phyloP scores from a whole-genome alignment of 352 stramenopile species.

The Elongisporangium undulatum region DNA sequence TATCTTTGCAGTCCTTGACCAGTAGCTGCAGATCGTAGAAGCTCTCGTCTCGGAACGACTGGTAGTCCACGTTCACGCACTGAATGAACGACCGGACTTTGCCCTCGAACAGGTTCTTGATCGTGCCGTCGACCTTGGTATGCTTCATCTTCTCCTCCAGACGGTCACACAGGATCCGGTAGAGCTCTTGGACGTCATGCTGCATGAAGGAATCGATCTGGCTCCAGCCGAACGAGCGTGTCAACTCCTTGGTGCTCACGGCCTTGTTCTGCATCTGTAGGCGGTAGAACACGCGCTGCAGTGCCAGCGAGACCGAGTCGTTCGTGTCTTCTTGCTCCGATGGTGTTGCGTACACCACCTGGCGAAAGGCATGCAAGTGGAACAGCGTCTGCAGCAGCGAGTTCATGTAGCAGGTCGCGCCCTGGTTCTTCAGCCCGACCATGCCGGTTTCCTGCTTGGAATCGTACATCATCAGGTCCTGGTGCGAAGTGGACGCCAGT shows the following conservation, averaged over 20 bases:
- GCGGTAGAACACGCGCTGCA: constrained; percentile 85
- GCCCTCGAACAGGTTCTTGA: constrained; percentile 88
- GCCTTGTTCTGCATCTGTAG: constrained; percentile 66
- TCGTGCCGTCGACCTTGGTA: constrained; percentile 72
- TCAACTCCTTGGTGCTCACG: constrained; percentile 92
- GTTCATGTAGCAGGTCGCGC: constrained; percentile 93
- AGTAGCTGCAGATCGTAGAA: constrained; percentile 93
- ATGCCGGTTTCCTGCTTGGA: constrained; percentile 83
- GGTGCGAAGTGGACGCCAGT: constrained; percentile 5
- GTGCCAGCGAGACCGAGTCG: constrained; percentile 74
- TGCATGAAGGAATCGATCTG: constrained; percentile 91
- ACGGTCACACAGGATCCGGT: constrained; percentile 89
- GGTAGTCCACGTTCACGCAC: constrained; percentile 89
- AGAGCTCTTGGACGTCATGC: constrained; percentile 91
- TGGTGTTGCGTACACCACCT: constrained; percentile 81
- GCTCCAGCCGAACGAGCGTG: constrained; percentile 91
- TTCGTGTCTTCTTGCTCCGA: constrained; percentile 77
- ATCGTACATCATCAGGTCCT: constrained; percentile 50
- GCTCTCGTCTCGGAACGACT: constrained; percentile 84
- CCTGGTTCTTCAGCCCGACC: constrained; percentile 88
- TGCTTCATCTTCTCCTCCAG: constrained; percentile 93
- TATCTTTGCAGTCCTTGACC: constrained; percentile 88
- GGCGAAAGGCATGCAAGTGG: constrained; percentile 81
- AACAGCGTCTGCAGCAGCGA: constrained; percentile 92
- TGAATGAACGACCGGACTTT: constrained; percentile 89